phyloP scores from a whole-genome alignment of 1,139 yeast species.

The Yamadazyma jaroonii region DNA sequence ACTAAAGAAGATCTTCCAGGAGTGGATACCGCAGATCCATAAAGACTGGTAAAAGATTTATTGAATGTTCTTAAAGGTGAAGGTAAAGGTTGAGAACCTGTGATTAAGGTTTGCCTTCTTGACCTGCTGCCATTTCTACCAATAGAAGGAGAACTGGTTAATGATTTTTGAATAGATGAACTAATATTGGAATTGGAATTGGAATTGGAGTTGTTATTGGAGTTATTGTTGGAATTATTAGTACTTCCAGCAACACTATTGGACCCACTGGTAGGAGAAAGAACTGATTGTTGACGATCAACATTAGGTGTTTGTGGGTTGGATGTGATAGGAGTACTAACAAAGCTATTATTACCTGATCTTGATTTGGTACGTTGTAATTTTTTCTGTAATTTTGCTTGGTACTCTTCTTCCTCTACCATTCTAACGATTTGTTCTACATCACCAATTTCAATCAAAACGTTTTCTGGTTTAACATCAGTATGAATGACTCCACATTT shows the following conservation, averaged over 20 bases:
- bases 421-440: conserved; percentile 65
- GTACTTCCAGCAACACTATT: neutral
- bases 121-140: conserved; percentile 54
- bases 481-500: conserved; percentile 91
- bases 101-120: conserved; percentile 72
- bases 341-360: conserved; percentile 17
- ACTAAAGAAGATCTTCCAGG: conserved; percentile 28
- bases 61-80: conserved; percentile 61
- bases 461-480: conserved; percentile 86
- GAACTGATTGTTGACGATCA: conserved; percentile 8
- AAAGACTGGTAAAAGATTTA: conserved; percentile 36
- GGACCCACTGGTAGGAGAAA: conserved; percentile 4
- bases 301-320: conserved; percentile 14
- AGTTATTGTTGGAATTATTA: no score
- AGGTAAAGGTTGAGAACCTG: conserved; percentile 85
- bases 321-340: conserved; percentile 13
- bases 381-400: conserved; percentile 39
- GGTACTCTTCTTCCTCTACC: conserved; percentile 53
- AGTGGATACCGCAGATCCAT: conserved; percentile 39
- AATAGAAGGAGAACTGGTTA: conserved; percentile 32
- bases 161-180: conserved; percentile 6
- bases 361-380: conserved; percentile 27
- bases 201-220: neutral
- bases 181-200: conserved; percentile 4
- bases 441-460: conserved; percentile 75